Base-by-base conservation (phyloP, 1,284 basidiomycete genomes). In the Rhodotorula sp. region DNA sequence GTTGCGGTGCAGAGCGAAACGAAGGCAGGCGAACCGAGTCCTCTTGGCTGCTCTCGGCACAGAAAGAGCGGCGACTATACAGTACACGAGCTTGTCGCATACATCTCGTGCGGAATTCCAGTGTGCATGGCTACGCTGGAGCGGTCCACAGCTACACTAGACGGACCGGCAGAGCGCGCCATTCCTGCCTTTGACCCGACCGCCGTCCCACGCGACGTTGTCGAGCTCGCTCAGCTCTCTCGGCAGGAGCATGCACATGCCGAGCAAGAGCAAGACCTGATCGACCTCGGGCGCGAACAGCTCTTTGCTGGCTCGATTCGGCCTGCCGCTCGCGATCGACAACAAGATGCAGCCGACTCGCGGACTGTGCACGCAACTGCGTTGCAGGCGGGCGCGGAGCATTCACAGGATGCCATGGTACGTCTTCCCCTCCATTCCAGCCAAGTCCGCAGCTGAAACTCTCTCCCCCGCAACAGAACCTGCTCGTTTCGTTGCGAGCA, bases 261-360 rank as follows among this genome's bases (percentile, higher is more conserved):
- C 1, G 18, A 24, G 0, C 12, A 58, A 14, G 37, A 54, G 10
- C 60, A 61, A 18, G 69, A 69, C 46, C 60, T 75, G 29, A 64
- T 73, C 4, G 60, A 64, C 17, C 33, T 75, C 15, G 74, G 71
- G 3, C 53, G 66, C 46, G 74, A 75, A 48, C 64, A 33, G 45
- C 58, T 75, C 3, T 75, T 75, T 51, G 55, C 55, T 24, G 71
- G 74, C 29, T 44, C 55, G 69, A 53, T 56, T 44, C 29, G 10
- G 42, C n/a, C n/a, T n/a, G n/a, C n/a, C n/a, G n/a, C n/a, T n/a
- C 29, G 24, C 24, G 17, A 46, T 6, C 26, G 42, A 20, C 29
- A 18, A 4, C 26, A 18, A n/a, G 53, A 15, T 2, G 22, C n/a
- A 51, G 29, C 33, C 26, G n/a, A 17, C 26, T 29, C 12, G 18